Conservation (phyloP, 768 basidiomycete species). For the Terana coerulea region DNA sequence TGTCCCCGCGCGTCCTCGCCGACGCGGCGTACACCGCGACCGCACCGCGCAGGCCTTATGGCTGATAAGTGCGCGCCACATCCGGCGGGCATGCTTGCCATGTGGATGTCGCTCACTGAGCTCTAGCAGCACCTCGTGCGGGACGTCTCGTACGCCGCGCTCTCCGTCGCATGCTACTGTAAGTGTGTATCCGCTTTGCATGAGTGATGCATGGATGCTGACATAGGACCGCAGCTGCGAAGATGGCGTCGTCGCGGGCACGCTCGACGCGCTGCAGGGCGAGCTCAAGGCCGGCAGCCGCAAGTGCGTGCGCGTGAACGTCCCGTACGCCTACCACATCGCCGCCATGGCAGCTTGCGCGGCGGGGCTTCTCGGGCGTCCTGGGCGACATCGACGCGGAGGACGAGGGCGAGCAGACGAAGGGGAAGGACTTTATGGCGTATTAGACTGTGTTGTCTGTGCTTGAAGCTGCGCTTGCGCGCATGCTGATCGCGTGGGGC, state of each 20-base stretch:
- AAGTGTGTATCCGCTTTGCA: conserved; percentile 18
- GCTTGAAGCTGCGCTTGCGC: too few relatives aligned
- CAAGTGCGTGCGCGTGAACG: conserved; percentile 42
- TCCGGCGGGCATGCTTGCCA: conserved; percentile 59
- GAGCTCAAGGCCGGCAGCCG: conserved; percentile 34
- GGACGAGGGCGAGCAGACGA: too few relatives aligned
- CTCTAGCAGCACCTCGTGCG: conserved; percentile 11
- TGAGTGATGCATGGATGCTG: background rate
- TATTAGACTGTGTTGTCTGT: too few relatives aligned
- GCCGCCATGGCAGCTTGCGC: conserved; percentile 56
- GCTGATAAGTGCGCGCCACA: conserved; percentile 39
- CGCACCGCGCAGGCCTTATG: conserved; percentile 54
- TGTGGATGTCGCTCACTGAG: conserved; percentile 31
- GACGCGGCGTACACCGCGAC: conserved; percentile 58
- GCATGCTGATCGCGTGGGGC: too few relatives aligned
- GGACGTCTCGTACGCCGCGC: conserved; percentile 25
- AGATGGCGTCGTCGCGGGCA: conserved; percentile 60
- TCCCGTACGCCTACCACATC: conserved; percentile 67
- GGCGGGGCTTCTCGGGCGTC: too few relatives aligned
- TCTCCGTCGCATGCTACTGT: conserved; percentile 57
- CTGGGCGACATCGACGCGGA: conserved; percentile 44
- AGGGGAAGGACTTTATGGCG: too few relatives aligned
- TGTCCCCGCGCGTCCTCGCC: conserved; percentile 49
- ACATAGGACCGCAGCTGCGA: conserved; percentile 31
- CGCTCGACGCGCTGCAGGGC: conserved; percentile 39